A percentile compares a stretch with the other conserved stretches of the same genome.
These are phyloP conservation scores for Alternaria sp. DNA, from an alignment of 2,329 filamentous ascomycete genomes.

Conservation along the genomic window DNA sequence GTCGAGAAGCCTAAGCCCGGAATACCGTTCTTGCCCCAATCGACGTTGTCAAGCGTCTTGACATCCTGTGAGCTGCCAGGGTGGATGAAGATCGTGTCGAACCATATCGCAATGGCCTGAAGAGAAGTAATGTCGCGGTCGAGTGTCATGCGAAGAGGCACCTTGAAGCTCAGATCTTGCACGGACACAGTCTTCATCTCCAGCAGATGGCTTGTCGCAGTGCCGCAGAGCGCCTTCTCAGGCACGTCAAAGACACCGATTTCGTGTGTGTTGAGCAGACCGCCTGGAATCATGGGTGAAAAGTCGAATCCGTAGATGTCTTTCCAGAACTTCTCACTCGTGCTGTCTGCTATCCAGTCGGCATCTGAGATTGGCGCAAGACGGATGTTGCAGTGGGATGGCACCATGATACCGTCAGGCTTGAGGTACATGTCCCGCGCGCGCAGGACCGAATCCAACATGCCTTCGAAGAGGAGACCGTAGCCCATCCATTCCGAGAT, in stretches of 20 bases:
- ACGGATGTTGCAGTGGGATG: slow-evolving; percentile 82
- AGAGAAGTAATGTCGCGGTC: slow-evolving; percentile 69
- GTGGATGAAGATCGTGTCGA: slow-evolving; percentile 88
- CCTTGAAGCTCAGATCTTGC: slow-evolving; percentile 77
- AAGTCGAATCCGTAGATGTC: slow-evolving; percentile 96
- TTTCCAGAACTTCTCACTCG: slow-evolving; percentile 76
- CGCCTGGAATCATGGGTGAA: slow-evolving; percentile 83
- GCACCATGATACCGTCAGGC: slow-evolving; percentile 81
- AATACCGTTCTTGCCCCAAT: slow-evolving; percentile 64
- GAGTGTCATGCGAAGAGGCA: slow-evolving; percentile 69
- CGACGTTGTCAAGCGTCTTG: slow-evolving; percentile 60
- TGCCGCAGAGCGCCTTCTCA: slow-evolving; percentile 51
- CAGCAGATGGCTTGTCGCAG: slow-evolving; percentile 73
- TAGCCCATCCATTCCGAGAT: slow-evolving; percentile 99
- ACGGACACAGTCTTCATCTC: slow-evolving; percentile 76
- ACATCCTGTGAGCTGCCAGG: slow-evolving; percentile 46
- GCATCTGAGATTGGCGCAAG: slow-evolving; percentile 80
- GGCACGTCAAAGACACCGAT: slow-evolving; percentile 44
- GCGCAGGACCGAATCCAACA: slow-evolving; percentile 90
- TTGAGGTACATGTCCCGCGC: slow-evolving; percentile 87
- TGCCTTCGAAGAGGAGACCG: slow-evolving; percentile 89
- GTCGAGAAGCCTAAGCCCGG: slow-evolving; percentile 85
- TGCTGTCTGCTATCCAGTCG: slow-evolving; percentile 77
- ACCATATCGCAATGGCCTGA: slow-evolving; percentile 93
- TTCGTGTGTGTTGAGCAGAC: slow-evolving; percentile 71